Percentiles rank a stretch among this genome's conserved stretches.
phyloP scores from a whole-genome alignment of 2,329 filamentous ascomycete genomes.

The Neocucurbitaria cava region DNA sequence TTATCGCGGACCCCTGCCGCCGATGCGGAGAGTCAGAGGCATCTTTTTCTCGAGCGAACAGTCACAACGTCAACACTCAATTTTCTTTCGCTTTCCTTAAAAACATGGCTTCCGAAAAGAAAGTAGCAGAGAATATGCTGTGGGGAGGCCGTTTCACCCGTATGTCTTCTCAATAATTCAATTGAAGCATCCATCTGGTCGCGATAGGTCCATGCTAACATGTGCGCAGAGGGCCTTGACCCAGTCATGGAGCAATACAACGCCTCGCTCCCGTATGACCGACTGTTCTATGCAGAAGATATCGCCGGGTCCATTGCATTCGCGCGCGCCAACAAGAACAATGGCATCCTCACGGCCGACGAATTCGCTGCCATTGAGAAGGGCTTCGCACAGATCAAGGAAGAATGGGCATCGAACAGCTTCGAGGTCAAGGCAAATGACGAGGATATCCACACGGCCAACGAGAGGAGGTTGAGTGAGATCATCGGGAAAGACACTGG shows the following conservation, averaged over 20 bases:
- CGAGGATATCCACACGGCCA: constrained; percentile 64
- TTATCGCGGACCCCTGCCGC: constrained; percentile 25
- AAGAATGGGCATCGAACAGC: constrained; percentile 56
- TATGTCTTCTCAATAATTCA: constrained; percentile 14
- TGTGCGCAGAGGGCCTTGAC: constrained; percentile 73
- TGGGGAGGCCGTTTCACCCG: constrained; percentile 48
- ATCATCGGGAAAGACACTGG: constrained; percentile 85
- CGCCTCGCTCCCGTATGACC: constrained; percentile 79
- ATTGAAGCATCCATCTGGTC: neutral
- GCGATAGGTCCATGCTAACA: constrained; percentile 16
- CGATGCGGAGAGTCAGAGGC: constrained; percentile 34
- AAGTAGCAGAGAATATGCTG: constrained; percentile 49
- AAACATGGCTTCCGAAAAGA: constrained; percentile 44
- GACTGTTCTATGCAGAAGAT: constrained; percentile 78
- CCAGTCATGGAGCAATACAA: constrained; percentile 89
- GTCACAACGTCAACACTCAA: constrained; percentile 22
- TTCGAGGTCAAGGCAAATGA: constrained; percentile 59
- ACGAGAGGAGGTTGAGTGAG: constrained; percentile 68
- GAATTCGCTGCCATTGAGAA: constrained; percentile 78
- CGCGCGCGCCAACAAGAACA: constrained; percentile 78
- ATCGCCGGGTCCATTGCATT: constrained; percentile 83
- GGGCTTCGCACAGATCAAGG: constrained; percentile 67
- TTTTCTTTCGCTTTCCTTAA: constrained; percentile 1
- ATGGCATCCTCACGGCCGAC: constrained; percentile 72
- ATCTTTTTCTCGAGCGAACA: constrained; percentile 33